Evolutionary conservation across 192 early-diverging fungal species (phyloP), one percentile per base, ranked within the genome.

Genomic region (Coemansia furcata): DNA sequence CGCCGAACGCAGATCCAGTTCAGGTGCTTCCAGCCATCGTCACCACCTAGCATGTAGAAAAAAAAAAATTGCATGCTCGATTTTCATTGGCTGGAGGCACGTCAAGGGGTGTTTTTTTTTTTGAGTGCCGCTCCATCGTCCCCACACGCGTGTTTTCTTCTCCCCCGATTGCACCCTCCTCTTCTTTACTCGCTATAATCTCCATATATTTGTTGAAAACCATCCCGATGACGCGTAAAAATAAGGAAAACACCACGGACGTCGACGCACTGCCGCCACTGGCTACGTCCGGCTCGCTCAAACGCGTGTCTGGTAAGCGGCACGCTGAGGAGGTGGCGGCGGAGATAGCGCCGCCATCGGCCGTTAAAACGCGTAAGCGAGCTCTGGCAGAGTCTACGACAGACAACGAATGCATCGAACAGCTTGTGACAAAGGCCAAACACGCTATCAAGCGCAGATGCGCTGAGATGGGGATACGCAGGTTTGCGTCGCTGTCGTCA

Each of bases 1-100:
- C 77, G 83, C n/a, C 65, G 86, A 15, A 90, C 90, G 10, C 72
- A 74, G 67, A 84, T 89, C 66, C 87, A 92, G 79, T 90, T 89
- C 68, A 72, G 82, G 55, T 92, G 90, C 74, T 89, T 92, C 68
- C 69, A 79, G 68, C 64, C 62, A 8, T 57, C 55, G 14, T 32
- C 43, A n/a, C 26, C 29, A 5, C 26, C 21, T 9, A 30, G 23
- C 23, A 30, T 54, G 30, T 57, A 32, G 17, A 2, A 17, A 35
- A 33, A 33, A n/a, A 55, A 55, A 55, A 55, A 35, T n/a, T 15
- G 9, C 23, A 29, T 57, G 30, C 54, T 33, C 30, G 54, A 35
- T 57, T 57, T 33, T 17, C 30, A 57, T 57, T 57, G 54, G 54
- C 54, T 57, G 14, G 54, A 17, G 30, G 35, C 54, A 32, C 54